Evolutionary conservation across 768 basidiomycete genomes (phyloP), one percentile per base, ranked within the genome.

Genomic region (Pulveroboletus frians): DNA sequence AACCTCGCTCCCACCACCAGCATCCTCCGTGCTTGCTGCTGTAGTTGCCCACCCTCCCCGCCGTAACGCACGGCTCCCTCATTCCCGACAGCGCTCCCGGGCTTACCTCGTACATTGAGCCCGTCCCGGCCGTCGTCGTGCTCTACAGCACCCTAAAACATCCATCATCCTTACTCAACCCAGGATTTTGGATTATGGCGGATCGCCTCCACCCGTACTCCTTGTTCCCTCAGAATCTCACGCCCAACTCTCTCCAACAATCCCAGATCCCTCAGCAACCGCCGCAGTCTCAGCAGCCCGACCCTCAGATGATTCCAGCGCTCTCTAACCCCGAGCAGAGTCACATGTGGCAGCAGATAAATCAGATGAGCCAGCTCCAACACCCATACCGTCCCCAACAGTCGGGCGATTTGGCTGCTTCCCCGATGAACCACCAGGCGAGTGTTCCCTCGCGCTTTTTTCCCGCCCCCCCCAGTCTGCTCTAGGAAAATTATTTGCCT

Each of bases 1-100:
- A 73, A 73, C 71, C 75, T 76, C 75, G 72, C 75, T 73, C 76
- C 78, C 76, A 76, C 79, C 76, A 77, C 74, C 76, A 73, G 71
- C 67, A 72, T 73, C 64, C 63, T 64, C 68, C 64, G 60, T 53
- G 50, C 56, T 67, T 62, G 66, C 52, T 59, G 53, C 39, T 47
- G 50, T 49, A 34, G 51, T 52, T 30, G 67, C 67, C 65, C 65
- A 55, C 65, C 69, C 69, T 71, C 72, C 71, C 71, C 71, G 71
- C 76, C 74, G 71, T 74, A 32, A 69, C 73, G 74, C 73, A 70
- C 65, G 70, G 69, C 55, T 63, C 59, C 63, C 58, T 58, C 60
- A 52, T 61, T 52, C 52, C 62, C 57, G 55, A 56, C 60, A 55
- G 27, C 51, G 46, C 56, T 57, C 55, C 52, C 58, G 55, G 49